Evolutionary conservation across 2,329 filamentous ascomycete species (phyloP).

Genomic region (Epichloe baconii): DNA sequence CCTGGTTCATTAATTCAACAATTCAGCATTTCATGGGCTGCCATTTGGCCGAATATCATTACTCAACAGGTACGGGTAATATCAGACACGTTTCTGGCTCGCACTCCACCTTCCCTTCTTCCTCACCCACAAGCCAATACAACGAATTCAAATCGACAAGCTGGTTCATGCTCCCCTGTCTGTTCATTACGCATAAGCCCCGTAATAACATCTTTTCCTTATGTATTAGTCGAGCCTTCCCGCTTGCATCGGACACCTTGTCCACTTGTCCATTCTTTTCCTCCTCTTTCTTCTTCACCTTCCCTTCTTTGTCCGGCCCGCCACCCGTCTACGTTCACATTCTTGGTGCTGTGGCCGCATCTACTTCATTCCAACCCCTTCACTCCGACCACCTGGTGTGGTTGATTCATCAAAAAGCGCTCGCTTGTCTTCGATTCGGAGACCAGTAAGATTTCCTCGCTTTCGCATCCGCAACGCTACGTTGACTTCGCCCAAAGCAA

Average conservation of each 20-base stretch:
- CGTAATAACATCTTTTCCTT: not conserved
- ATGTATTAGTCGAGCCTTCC: not conserved
- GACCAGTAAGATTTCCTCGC: not conserved
- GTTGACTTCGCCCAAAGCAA: conserved; percentile 3
- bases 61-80: not conserved
- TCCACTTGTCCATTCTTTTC: not conserved
- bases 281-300: not conserved
- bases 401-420: not conserved
- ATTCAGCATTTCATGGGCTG: too few relatives aligned
- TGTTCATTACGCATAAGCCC: not conserved
- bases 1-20: not conserved
- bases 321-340: not conserved
- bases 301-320: not conserved
- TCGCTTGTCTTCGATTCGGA: not conserved
- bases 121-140: not conserved
- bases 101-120: not conserved
- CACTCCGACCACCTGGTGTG: not conserved
- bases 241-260: not conserved
- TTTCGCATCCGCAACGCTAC: not conserved
- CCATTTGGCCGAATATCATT: not conserved
- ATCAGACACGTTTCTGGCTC: not conserved
- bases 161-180: not conserved
- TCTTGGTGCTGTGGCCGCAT: not conserved
- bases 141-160: not conserved
- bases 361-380: not conserved